Conservation (phyloP, 116 monocot genomes). For the Thalassia testudinum region DNA sequence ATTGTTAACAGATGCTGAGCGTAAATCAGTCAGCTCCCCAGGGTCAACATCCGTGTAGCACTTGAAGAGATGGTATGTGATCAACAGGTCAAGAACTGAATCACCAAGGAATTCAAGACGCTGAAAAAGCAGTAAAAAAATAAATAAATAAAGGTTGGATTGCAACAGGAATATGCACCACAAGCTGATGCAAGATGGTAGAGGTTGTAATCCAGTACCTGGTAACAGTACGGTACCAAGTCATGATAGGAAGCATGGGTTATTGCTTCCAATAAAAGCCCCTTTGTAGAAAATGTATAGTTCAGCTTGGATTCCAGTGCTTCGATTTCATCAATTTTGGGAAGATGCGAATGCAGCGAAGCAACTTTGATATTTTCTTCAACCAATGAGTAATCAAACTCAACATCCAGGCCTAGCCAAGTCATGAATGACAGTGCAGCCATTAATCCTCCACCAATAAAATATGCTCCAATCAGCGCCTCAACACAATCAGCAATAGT, state of each 20-base stretch:
- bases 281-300: conserved; percentile 42
- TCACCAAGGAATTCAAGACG: conserved; percentile 93
- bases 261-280: conserved; percentile 77
- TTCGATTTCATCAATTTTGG: conserved; percentile 42
- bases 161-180: too few species aligned
- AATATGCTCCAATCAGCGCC: conserved; percentile 92
- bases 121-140: conserved; percentile 17
- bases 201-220: conserved; percentile 35
- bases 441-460: conserved; percentile 57
- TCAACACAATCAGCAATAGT: conserved; percentile 95
- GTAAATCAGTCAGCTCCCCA: conserved; percentile 71
- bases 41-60: conserved; percentile 49
- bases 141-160: neutral
- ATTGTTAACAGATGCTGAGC: conserved; percentile 86
- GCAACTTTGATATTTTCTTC: conserved; percentile 26
- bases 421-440: conserved; percentile 57
- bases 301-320: conserved; percentile 56
- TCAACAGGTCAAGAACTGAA: conserved; percentile 64
- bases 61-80: conserved; percentile 71
- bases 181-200: too few species aligned
- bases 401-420: conserved; percentile 63
- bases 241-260: conserved; percentile 66
- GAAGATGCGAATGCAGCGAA: conserved; percentile 23
- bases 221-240: conserved; percentile 52
- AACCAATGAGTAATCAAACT: conserved; percentile 27